Evolutionary conservation across 352 stramenopile species (phyloP), one percentile per base, ranked within the genome.

Genomic region (Lagenidium sp.): DNA sequence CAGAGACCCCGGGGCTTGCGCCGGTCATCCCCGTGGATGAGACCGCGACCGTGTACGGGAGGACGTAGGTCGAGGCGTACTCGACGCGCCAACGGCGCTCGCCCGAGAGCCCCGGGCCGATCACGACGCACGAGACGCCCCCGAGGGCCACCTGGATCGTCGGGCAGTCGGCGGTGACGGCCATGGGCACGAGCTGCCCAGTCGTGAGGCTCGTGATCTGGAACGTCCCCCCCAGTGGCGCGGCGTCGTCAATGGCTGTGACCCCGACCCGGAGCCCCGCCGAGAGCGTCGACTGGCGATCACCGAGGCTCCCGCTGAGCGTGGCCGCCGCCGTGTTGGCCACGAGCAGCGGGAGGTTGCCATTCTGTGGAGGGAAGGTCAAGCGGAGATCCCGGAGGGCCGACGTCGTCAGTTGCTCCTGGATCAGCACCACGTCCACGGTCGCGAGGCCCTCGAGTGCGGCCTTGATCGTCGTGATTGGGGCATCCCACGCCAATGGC

Each of bases 81-180:
- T 55, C 32, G 4, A 71, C 25, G 7, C 34, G 30, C 61, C 61
- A 71, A 16, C 37, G 29, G 11, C 55, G 41, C 44, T 71, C 61
- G 4, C 61, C 61, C 39, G 44, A 62, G 4, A 71, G 44, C 4
- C 61, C 61, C 22, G 51, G 44, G 0, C 61, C 56, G 32, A 53
- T 13, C 2, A 66, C 15, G 2, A 37, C 35, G 41, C 61, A 71
- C 6, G 50, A 43, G 12, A 30, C 7, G 1, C 55, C 57, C 18
- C 60, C 55, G 13, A 69, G 24, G 2, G 34, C 19, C 11, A 13
- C 24, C 20, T 50, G 38, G 15, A 69, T 37, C 13, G 55, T 40
- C 1, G 36, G 13, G 35, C 55, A 64, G 22, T 48, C 24, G 18
- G 29, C 29, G 25, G 32, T 47, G 23, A 48, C 39, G 6, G 44